Base-by-base conservation (phyloP, 2,329 filamentous ascomycete species). In the Fusarium sp. region DNA sequence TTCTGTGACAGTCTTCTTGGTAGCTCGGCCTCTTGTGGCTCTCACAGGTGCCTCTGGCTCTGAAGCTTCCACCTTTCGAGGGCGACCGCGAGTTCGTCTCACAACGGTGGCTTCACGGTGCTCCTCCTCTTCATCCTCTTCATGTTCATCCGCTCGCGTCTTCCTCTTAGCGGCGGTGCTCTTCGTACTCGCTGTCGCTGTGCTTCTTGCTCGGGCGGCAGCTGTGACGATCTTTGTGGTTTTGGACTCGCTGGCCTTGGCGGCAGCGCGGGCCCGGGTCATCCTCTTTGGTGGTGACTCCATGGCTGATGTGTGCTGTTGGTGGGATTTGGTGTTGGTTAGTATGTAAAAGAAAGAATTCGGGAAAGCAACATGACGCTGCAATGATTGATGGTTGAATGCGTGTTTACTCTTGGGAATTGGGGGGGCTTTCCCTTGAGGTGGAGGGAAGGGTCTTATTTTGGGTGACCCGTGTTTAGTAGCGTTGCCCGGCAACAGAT, bases 231-330 rank as follows among this genome's bases (percentile, higher is more conserved):
- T 80, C 64, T 79, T 85, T 63, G 82, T 81, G 2, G 80, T 79
- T 71, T 82, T 80, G 25, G 79, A 74, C 62, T 83, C 79, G 58
- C 71, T 75, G 33, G 76, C 76, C 74, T 81, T 83, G 44, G 82
- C 82, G 27, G 82, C 81, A 31, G 82, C 81, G 62, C 83, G 78
- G 49, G 83, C 79, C 56, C 87, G 84, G 67, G 87, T 89, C 74
- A 88, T 83, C 69, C 87, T 84, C 79, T 87, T 87, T 34, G 86
- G 87, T 56, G 87, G 86, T 63, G 85, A 88, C 69, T 86, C 84
- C 86, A 89, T 87, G 68, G 56, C 81, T 36, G 58, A 55, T 59
- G 51, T 64, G 66, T 59, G 46, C 69, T 63, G 65, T 68, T 59
- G 66, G 29, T 42, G 51, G 20, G 61, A 20, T 50, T 56, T 49